Evolutionary conservation across 345 rosid genomes (phyloP), one percentile per base, ranked within the genome.

Genomic region (Hevea brasiliensis): DNA sequence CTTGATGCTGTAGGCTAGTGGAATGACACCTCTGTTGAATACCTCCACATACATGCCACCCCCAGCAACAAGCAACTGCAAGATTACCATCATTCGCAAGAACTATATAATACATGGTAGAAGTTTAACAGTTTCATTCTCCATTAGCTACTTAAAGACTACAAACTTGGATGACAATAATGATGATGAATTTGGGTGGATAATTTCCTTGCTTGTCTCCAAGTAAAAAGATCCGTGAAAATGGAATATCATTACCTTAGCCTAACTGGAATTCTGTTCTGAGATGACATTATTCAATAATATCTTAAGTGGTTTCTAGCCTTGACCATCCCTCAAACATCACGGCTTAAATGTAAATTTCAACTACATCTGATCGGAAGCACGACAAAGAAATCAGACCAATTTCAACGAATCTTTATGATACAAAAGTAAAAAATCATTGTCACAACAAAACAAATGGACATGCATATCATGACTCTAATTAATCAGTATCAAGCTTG

Each of bases 21-120:
- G 98, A 78, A 95, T 84, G 47, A 91, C 96, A 37, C 99, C 99
- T 87, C 98, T 87, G 84, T 95, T 92, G 84, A 92, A 95, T 42
- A 92, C 96, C 81, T 95, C 99, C 1, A 91, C 86, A 24, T 92
- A 92, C 99, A 92, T 95, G 72, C 97, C 98, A 9, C 99, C 99
- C 6, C 94, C 98, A n/a, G 99, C 96, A 69, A 95, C 94, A 71
- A 95, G 98, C 83, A 95, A 70, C 99, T 95, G 85, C 76, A 68
- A 61, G 8, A 74, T 15, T 6, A 55, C 29, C 56, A 64, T 26
- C 71, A 44, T 61, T 56, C 55, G 72, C 65, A 68, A 67, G 9
- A 18, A 54, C 65, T 32, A 9, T 14, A 69, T 18, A 24, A 37
- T 42, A n/a, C 3, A 32, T 32, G 26, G 57, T 7, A 14, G 18